Base-by-base conservation (phyloP, 177 flowering plant genomes). In the Vitis hybrid region DNA sequence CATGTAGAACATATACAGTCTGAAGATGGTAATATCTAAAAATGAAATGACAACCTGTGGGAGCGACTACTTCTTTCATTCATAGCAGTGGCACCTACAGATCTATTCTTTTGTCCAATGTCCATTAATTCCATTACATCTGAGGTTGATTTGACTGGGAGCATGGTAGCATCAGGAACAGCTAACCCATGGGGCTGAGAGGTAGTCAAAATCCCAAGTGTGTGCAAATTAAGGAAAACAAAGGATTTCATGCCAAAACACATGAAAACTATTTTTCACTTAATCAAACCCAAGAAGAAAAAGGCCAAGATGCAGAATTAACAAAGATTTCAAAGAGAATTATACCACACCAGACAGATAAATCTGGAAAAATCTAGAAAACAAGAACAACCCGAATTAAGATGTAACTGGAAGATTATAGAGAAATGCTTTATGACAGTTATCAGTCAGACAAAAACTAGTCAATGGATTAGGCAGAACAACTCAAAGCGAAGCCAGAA, bases 61-160 rank as follows among this genome's bases (percentile, higher is more conserved):
- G 94, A 89, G 58, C 94, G 85, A 60, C 94, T 89, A 66, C 94
- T 89, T 78, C 94, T 83, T 67, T 83, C 88, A 66, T 89, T 89
- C 70, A 88, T 4, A 10, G 92, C 90, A 50, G 94, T 89, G 73
- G 91, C 76, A 61, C 91, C 70, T 19, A 73, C 71, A 29, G 90
- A 80, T 77, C 91, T 74, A 67, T 87, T 88, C 66, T 76, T 83
- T 1, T 79, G 74, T 60, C 94, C 94, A 51, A 72, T 66, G 20
- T 80, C 78, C 87, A 90, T 90, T 65, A 88, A 56, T 15, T 82
- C 80, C 64, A 88, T 8, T 0, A 90, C 94, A 75, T 88, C 84
- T 51, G 80, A 60, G 59, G 86, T 81, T 66, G 87, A 76, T 29
- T 65, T 65, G 6, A 89, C 92, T 15, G 82, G 71, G 6, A 68